Percentiles rank a stretch among this genome's conserved stretches.
These are phyloP conservation scores for Pestalotiopsis sp. DNA, from an alignment of 2,329 filamentous ascomycete species.

Conservation along the genomic window DNA sequence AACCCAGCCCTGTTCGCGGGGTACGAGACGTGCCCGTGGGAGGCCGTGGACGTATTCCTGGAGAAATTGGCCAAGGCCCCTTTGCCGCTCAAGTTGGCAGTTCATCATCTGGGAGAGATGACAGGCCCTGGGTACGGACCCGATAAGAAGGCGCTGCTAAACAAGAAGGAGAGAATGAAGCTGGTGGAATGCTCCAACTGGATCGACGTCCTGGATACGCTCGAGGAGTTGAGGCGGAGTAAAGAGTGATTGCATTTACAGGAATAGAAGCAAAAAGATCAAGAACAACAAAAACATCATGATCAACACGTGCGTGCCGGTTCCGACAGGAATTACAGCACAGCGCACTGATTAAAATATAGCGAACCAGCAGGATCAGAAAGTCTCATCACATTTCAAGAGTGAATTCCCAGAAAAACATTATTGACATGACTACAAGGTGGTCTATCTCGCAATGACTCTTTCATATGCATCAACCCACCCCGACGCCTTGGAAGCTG, in stretches of 20 bases:
- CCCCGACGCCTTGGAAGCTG: neutral
- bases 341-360: too few species aligned
- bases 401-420: neutral
- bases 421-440: neutral
- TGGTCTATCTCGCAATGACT: neutral
- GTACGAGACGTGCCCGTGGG: conserved; percentile 59
- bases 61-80: conserved; percentile 58
- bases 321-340: neutral
- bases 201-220: conserved; percentile 62
- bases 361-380: too few species aligned
- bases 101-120: conserved; percentile 73
- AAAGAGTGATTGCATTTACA: neutral
- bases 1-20: conserved; percentile 70
- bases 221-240: conserved; percentile 46
- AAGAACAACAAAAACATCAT: too few species aligned
- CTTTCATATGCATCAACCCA: neutral
- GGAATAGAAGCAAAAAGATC: too few species aligned
- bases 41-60: conserved; percentile 66
- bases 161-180: conserved; percentile 55
- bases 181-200: conserved; percentile 55
- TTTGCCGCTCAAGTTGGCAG: conserved; percentile 63
- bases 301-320: neutral
- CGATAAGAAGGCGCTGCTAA: conserved; percentile 55
- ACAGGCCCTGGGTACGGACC: conserved; percentile 57
- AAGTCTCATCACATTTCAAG: neutral